These are phyloP conservation scores for Suillus hirtellus DNA, from an alignment of 768 basidiomycete genomes.

Conservation along the genomic window DNA sequence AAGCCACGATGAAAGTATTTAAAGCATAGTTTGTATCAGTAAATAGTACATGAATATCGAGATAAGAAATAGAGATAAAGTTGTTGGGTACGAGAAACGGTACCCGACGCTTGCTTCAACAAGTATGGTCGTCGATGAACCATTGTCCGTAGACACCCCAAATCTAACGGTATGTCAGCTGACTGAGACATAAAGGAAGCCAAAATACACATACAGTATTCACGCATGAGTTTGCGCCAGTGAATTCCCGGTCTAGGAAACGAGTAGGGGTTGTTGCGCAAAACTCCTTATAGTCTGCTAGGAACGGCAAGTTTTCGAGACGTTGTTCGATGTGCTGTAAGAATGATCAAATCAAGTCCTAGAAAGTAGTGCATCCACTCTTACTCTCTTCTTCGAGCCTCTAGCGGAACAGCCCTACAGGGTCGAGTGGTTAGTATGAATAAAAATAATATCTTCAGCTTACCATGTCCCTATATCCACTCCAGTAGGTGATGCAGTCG, in stretches of 20 bases:
- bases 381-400: constrained; percentile 25
- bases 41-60: neutral
- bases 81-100: neutral
- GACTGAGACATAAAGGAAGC: too few relatives aligned
- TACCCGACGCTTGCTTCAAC: neutral
- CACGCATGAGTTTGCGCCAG: constrained; percentile 14
- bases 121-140: constrained; percentile 11
- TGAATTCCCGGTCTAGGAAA: constrained; percentile 27
- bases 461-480: constrained; percentile 28
- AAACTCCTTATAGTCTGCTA: constrained; percentile 33
- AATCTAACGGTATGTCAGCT: neutral
- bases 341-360: constrained; percentile 2
- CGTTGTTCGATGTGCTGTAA: constrained; percentile 28
- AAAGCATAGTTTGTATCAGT: neutral
- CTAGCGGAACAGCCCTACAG: constrained; percentile 26
- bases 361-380: neutral
- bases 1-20: neutral
- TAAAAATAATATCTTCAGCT: neutral
- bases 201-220: neutral
- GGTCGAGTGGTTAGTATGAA: neutral
- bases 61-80: neutral
- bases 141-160: constrained; percentile 18
- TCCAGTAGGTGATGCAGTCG: constrained; percentile 28
- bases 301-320: constrained; percentile 25
- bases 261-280: constrained; percentile 35